Evolutionary conservation across 345 rosid species (phyloP).

Genomic region (Moricandia arvensis): DNA sequence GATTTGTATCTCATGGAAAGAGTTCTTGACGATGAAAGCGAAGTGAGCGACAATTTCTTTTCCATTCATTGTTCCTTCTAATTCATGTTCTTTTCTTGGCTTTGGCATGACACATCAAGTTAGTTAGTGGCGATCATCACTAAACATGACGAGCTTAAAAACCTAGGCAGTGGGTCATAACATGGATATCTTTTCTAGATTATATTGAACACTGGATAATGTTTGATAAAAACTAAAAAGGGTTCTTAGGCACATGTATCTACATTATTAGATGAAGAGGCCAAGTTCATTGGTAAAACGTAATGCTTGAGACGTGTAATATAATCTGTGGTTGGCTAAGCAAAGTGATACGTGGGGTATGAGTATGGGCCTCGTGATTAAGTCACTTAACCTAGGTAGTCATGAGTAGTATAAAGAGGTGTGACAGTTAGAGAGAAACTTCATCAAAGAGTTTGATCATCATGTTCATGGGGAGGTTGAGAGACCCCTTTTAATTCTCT

Average conservation of each 20-base stretch:
- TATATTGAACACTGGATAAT: not conserved
- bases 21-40: constrained; percentile 88
- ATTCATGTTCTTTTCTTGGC: not conserved
- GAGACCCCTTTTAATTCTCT: too few species aligned
- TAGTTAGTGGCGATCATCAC: not conserved
- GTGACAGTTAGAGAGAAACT: too few species aligned
- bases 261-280: not conserved
- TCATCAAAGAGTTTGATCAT: too few species aligned
- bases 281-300: not conserved
- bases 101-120: not conserved
- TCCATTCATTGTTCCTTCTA: not conserved
- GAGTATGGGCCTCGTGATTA: too few species aligned
- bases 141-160: not conserved
- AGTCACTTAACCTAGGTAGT: too few species aligned
- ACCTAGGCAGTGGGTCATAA: not conserved
- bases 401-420: too few species aligned
- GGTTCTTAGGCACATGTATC: not conserved
- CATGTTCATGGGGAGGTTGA: too few species aligned
- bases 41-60: constrained; percentile 50
- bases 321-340: not conserved
- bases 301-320: not conserved
- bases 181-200: not conserved
- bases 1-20: constrained; percentile 99
- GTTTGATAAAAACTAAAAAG: not conserved
- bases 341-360: too few species aligned